These are phyloP conservation scores for Wickerhamomyces tratensis DNA, from an alignment of 805 yeast genomes.

Conservation along the genomic window DNA sequence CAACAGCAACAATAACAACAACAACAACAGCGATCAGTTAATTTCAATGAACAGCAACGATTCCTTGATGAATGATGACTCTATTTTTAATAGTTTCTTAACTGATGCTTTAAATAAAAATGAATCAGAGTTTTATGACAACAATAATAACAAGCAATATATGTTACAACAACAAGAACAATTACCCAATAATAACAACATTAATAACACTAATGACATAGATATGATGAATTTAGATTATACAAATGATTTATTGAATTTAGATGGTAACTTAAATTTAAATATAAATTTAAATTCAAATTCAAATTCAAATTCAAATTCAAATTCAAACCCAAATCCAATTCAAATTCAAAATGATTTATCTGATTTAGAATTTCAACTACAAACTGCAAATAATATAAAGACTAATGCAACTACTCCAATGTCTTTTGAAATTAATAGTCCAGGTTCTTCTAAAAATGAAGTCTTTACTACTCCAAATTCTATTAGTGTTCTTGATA, in stretches of 20 bases:
- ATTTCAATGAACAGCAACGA: not conserved
- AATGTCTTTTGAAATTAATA: slow-evolving; percentile 2
- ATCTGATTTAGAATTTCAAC: not conserved
- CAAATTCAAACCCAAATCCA: slow-evolving; percentile 2
- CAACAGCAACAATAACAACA: too few relatives aligned
- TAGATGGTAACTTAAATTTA: too few relatives aligned
- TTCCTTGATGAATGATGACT: slow-evolving; percentile 9
- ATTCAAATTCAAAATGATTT: not conserved
- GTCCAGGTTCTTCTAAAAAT: slow-evolving; percentile 2
- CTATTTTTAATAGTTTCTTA: slow-evolving; percentile 14
- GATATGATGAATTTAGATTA: not conserved
- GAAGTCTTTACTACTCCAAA: slow-evolving; percentile 9
- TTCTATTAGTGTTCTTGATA: not conserved
- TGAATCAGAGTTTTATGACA: slow-evolving; percentile 10
- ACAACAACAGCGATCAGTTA: too few relatives aligned
- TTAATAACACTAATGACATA: too few relatives aligned
- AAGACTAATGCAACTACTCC: slow-evolving; percentile 12
- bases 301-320: too few relatives aligned
- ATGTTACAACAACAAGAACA: too few relatives aligned
- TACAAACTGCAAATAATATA: slow-evolving; percentile 2
- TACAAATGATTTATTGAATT: too few relatives aligned
- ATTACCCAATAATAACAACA: too few relatives aligned
- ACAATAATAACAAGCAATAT: not conserved
- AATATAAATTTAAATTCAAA: slow-evolving; percentile 1
- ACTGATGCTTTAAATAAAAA: slow-evolving; percentile 16